Percentiles rank a stretch among this genome's conserved stretches.
Conservation (phyloP, 805 yeast genomes). For the Pichia nakasei region DNA sequence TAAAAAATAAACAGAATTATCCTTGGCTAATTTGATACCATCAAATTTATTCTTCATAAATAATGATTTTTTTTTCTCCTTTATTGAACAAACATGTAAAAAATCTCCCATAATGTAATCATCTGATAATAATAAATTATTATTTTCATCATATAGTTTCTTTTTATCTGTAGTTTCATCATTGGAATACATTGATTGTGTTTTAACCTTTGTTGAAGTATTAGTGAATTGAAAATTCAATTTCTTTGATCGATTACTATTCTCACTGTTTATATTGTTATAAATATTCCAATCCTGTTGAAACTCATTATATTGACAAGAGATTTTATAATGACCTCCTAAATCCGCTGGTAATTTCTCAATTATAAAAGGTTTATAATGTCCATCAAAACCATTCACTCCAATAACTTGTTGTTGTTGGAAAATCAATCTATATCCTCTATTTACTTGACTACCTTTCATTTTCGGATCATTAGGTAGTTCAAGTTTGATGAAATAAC, state of each 20-base stretch:
- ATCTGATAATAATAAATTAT: slow-evolving; percentile 5
- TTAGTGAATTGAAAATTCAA: slow-evolving; percentile 3
- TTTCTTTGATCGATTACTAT: neutral
- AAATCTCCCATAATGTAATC: slow-evolving; percentile 14
- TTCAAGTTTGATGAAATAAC: slow-evolving; percentile 43
- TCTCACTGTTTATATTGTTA: slow-evolving; percentile 5
- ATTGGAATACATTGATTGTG: neutral
- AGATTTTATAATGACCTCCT: slow-evolving; percentile 17
- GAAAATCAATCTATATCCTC: slow-evolving; percentile 28
- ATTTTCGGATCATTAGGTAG: slow-evolving; percentile 8
- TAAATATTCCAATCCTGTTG: slow-evolving; percentile 9
- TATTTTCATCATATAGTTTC: neutral
- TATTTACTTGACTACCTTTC: slow-evolving; percentile 8
- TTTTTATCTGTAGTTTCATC: neutral
- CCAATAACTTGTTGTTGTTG: slow-evolving; percentile 17
- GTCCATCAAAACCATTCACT: slow-evolving; percentile 9
- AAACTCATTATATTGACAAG: slow-evolving; percentile 13
- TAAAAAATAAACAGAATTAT: slow-evolving; percentile 23
- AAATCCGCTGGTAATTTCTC: slow-evolving; percentile 14
- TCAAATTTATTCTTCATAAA: slow-evolving; percentile 20
- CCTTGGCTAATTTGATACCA: slow-evolving; percentile 25
- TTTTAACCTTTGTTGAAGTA: neutral
- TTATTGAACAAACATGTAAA: slow-evolving; percentile 16
- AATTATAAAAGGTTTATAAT: slow-evolving; percentile 14
- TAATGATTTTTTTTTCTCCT: slow-evolving; percentile 16